Evolutionary conservation across 306 rosid genomes (phyloP).

Genomic region (Prunus mongolica): DNA sequence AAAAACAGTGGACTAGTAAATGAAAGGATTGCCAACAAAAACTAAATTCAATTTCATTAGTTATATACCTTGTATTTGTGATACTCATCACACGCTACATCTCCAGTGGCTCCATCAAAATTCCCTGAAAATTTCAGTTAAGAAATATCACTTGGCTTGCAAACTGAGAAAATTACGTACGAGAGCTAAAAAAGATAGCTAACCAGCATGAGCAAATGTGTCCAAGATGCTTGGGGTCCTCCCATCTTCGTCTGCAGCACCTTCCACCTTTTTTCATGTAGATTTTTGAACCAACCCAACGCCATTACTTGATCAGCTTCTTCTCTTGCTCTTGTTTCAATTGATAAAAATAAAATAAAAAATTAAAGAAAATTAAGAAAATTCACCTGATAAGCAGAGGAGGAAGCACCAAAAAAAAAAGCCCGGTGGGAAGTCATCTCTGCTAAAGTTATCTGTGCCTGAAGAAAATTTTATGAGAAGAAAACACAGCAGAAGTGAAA

Average conservation of each 20-base stretch:
- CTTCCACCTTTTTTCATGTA: constrained; percentile 50
- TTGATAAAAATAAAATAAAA: neutral
- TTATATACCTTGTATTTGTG: constrained; percentile 64
- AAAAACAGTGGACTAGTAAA: too few species aligned
- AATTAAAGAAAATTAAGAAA: neutral
- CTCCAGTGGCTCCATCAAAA: constrained; percentile 46
- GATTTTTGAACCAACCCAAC: too few species aligned
- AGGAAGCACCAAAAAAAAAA: constrained; percentile 68
- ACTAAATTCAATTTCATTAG: too few species aligned
- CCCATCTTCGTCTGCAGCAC: constrained; percentile 69
- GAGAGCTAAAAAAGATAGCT: neutral
- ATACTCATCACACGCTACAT: constrained; percentile 59
- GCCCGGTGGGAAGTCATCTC: constrained; percentile 54
- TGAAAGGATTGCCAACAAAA: too few species aligned
- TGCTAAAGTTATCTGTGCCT: constrained; percentile 18
- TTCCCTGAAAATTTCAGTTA: constrained; percentile 22
- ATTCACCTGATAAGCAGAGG: constrained; percentile 70
- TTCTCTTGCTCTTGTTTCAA: too few species aligned
- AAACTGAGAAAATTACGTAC: neutral
- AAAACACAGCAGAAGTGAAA: neutral
- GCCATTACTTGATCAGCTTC: too few species aligned
- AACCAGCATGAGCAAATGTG: constrained; percentile 49
- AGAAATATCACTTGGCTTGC: neutral
- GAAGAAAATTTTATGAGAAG: neutral
- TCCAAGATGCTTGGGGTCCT: constrained; percentile 77